Evolutionary conservation across 805 yeast genomes (phyloP).

Genomic region (Peterozyma toletana): DNA sequence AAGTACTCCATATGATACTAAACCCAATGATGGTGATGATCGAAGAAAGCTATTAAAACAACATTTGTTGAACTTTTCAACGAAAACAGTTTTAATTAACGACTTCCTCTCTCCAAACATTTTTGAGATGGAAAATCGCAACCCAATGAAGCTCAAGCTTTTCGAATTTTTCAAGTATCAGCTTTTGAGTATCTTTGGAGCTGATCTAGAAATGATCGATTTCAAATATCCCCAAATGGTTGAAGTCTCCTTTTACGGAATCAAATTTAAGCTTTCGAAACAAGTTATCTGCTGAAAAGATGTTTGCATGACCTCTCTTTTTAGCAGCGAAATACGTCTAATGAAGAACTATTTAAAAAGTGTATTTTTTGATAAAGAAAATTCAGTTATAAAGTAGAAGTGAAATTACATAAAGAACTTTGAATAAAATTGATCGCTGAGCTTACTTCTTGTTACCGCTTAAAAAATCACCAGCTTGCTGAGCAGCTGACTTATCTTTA

Average conservation of each 20-base stretch:
- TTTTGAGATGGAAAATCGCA: neutral
- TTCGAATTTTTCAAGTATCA: conserved; percentile 4
- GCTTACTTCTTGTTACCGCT: conserved; percentile 30
- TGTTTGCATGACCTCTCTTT: no score
- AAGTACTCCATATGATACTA: neutral
- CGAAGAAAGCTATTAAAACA: neutral
- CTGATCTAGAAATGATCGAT: conserved; percentile 3
- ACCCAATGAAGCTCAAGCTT: neutral
- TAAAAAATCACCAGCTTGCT: conserved; percentile 53
- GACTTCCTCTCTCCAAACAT: conserved; percentile 1
- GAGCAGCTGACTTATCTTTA: conserved; percentile 51
- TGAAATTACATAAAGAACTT: no score
- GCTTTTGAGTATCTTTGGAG: conserved; percentile 6
- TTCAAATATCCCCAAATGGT: neutral
- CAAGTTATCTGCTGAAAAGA: no score
- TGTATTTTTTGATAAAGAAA: no score
- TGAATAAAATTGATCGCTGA: neutral
- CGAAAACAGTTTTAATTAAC: neutral
- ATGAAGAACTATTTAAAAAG: no score
- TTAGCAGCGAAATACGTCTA: no score
- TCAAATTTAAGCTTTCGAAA: conserved; percentile 1
- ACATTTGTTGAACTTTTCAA: conserved; percentile 4
- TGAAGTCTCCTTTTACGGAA: conserved; percentile 1
- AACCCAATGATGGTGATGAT: neutral
- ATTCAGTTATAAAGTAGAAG: no score